These are phyloP conservation scores for Boletus rubescentipes DNA, from an alignment of 768 basidiomycete genomes.

Conservation along the genomic window DNA sequence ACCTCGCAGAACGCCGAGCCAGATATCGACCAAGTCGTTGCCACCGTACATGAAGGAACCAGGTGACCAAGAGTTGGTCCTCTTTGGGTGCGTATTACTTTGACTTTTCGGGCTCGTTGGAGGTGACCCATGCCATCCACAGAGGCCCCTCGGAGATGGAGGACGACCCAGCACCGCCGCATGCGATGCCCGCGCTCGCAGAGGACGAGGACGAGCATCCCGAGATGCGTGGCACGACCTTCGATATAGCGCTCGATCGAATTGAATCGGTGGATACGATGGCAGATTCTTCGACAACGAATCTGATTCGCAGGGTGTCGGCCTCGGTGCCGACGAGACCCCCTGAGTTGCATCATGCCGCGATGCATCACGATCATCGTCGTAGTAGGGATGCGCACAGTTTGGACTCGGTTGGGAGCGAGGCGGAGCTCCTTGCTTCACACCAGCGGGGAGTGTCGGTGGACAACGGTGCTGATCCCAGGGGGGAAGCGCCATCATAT, in stretches of 20 bases:
- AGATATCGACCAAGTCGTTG: conserved; percentile 74
- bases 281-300: conserved; percentile 20
- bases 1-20: conserved; percentile 66
- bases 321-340: conserved; percentile 14
- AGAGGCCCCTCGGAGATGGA: conserved; percentile 30
- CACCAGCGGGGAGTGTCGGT: conserved; percentile 16
- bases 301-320: conserved; percentile 18
- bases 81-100: conserved; percentile 43
- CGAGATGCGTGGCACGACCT: conserved; percentile 11
- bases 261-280: conserved; percentile 27
- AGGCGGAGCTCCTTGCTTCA: conserved; percentile 17
- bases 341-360: conserved; percentile 6
- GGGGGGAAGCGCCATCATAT: conserved; percentile 70
- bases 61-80: conserved; percentile 78
- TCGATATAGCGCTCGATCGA: conserved; percentile 20
- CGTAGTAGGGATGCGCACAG: conserved; percentile 21
- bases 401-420: conserved; percentile 22
- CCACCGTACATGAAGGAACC: conserved; percentile 85
- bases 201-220: conserved; percentile 27
- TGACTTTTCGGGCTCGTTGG: not conserved
- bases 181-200: conserved; percentile 15
- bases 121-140: not conserved
- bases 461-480: conserved; percentile 33
- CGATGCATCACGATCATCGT: conserved; percentile 1
- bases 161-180: conserved; percentile 15